These are phyloP conservation scores for Sporopachydermia cereana DNA, from an alignment of 1,139 yeast species.

Conservation along the genomic window DNA sequence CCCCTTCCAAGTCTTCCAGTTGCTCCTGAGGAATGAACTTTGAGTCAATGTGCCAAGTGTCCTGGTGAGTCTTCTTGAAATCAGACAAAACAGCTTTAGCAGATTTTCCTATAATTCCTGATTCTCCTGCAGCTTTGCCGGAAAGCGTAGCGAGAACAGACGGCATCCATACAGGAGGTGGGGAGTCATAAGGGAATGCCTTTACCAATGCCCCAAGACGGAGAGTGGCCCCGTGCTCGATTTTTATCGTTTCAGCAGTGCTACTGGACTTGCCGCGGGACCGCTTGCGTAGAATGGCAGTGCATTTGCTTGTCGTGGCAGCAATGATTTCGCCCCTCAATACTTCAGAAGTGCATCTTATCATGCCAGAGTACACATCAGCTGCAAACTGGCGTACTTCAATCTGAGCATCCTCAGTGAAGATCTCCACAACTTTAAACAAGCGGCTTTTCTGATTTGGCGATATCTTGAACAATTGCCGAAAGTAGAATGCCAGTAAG, in stretches of 20 bases:
- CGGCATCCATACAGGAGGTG: constrained; percentile 91
- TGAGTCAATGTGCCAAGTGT: constrained; percentile 92
- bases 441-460: constrained; percentile 38
- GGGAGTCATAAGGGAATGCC: constrained; percentile 85
- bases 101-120: constrained; percentile 73
- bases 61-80: constrained; percentile 87
- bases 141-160: constrained; percentile 58
- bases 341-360: constrained; percentile 59
- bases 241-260: constrained; percentile 31
- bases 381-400: constrained; percentile 76
- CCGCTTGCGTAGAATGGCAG: constrained; percentile 23
- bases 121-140: constrained; percentile 50
- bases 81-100: constrained; percentile 75
- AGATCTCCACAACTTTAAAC: constrained; percentile 39
- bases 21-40: constrained; percentile 67
- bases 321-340: constrained; percentile 35
- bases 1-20: constrained; percentile 88
- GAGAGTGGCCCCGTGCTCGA: constrained; percentile 74
- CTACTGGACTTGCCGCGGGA: constrained; percentile 25
- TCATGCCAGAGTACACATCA: constrained; percentile 64
- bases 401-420: constrained; percentile 50
- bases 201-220: constrained; percentile 84
- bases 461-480: constrained; percentile 50
- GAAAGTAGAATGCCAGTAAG: constrained; percentile 63
- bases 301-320: constrained; percentile 29